These are phyloP conservation scores for Erysiphe neolycopersici DNA, from an alignment of 2,329 filamentous ascomycete species.

Conservation along the genomic window DNA sequence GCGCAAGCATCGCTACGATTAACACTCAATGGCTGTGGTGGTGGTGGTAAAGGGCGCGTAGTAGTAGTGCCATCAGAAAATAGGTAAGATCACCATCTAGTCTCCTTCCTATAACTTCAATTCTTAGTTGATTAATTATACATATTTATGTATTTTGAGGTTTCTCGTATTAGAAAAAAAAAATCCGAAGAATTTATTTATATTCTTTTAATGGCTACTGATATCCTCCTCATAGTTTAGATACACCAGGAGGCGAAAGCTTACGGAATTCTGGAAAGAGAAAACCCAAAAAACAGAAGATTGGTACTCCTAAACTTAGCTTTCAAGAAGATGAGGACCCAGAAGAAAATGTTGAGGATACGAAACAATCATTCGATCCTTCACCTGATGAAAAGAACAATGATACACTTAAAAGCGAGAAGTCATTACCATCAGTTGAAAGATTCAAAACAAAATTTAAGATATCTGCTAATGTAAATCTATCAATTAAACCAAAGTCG, in stretches of 20 bases:
- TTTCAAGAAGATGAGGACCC: slow-evolving; percentile 29
- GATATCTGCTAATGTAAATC: slow-evolving; percentile 33
- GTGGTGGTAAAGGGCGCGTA: background rate
- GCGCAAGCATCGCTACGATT: slow-evolving; percentile 25
- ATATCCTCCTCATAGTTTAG: slow-evolving; percentile 7
- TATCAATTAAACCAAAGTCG: slow-evolving; percentile 42
- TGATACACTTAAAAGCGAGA: too few species aligned
- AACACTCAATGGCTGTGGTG: background rate
- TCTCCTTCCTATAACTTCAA: background rate
- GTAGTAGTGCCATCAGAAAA: background rate
- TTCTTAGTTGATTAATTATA: background rate
- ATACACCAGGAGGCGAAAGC: slow-evolving; percentile 16
- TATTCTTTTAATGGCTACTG: background rate
- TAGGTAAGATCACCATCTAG: background rate
- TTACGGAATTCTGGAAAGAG: slow-evolving; percentile 12
- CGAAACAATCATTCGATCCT: background rate
- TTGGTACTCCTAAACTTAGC: slow-evolving; percentile 23
- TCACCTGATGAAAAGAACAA: too few species aligned
- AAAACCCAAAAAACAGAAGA: slow-evolving; percentile 19
- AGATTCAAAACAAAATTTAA: slow-evolving; percentile 11
- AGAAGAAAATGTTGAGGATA: slow-evolving; percentile 7
- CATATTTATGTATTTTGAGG: too few species aligned
- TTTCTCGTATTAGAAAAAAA: too few species aligned
- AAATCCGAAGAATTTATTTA: background rate
- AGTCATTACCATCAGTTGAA: too few species aligned